Evolutionary conservation across 2,329 filamentous ascomycete genomes (phyloP).

Genomic region (Ascosphaera pollenicola): DNA sequence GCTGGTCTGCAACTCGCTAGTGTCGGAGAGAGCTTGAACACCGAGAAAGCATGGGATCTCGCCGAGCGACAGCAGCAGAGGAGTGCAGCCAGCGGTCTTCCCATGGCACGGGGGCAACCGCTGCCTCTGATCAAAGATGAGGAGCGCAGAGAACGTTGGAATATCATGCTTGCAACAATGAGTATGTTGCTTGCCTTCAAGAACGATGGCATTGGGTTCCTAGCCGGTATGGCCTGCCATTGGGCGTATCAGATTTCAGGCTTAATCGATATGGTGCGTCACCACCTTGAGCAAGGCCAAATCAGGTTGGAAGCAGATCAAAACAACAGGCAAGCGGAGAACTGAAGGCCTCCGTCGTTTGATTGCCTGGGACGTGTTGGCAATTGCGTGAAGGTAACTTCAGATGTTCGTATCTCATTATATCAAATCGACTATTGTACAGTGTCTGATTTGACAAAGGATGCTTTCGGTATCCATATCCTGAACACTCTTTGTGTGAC

Average conservation of each 20-base stretch:
- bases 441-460: too few species aligned
- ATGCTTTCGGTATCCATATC: too few species aligned
- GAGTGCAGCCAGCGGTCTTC: slow-evolving; percentile 9
- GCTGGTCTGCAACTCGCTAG: slow-evolving; percentile 73
- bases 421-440: too few species aligned
- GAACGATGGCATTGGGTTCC: slow-evolving; percentile 75
- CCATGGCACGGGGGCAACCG: slow-evolving; percentile 25
- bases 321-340: too few species aligned
- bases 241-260: slow-evolving; percentile 34
- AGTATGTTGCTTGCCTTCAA: slow-evolving; percentile 64
- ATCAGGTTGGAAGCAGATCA: too few species aligned
- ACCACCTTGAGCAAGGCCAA: slow-evolving; percentile 12
- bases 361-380: too few species aligned
- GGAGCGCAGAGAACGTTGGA: slow-evolving; percentile 55
- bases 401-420: too few species aligned
- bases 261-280: slow-evolving; percentile 8
- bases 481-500: too few species aligned
- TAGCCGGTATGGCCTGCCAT: slow-evolving; percentile 61
- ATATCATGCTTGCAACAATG: slow-evolving; percentile 73
- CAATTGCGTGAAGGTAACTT: too few species aligned
- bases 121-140: slow-evolving; percentile 39
- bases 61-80: slow-evolving; percentile 8
- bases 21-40: slow-evolving; percentile 65
- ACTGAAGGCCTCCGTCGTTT: background rate
- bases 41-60: slow-evolving; percentile 41